Percentiles rank a stretch among this genome's conserved stretches.
Conservation (phyloP, 768 basidiomycete species). For the Mycena metata region DNA sequence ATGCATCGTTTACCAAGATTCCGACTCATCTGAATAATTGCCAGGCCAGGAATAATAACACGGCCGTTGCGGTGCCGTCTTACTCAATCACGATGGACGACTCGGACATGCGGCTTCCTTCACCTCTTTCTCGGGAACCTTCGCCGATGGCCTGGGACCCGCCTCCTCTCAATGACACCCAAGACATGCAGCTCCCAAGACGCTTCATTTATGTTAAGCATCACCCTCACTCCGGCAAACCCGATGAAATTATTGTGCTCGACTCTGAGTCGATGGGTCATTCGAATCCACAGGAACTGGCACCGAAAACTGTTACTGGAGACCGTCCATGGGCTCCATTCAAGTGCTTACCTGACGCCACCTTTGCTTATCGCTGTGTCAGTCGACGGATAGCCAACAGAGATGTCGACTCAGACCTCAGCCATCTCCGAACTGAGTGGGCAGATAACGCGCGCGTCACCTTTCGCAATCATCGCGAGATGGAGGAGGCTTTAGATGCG, state of each 20-base stretch:
- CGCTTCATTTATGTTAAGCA: slow-evolving; percentile 22
- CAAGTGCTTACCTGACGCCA: slow-evolving; percentile 30
- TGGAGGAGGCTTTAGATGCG: slow-evolving; percentile 17
- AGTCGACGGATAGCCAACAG: slow-evolving; percentile 18
- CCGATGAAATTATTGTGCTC: slow-evolving; percentile 18
- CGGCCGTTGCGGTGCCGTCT: slow-evolving; percentile 1
- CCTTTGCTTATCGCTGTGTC: slow-evolving; percentile 36
- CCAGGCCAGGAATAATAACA: neutral
- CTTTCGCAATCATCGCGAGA: slow-evolving; percentile 33
- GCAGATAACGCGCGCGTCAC: slow-evolving; percentile 15
- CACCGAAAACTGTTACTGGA: neutral
- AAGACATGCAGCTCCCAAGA: slow-evolving; percentile 16
- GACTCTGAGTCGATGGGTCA: neutral
- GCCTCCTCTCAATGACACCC: neutral
- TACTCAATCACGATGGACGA: slow-evolving; percentile 9
- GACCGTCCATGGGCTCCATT: slow-evolving; percentile 40
- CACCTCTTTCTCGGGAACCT: slow-evolving; percentile 1
- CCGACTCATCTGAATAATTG: slow-evolving; percentile 6
- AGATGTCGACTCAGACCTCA: slow-evolving; percentile 29
- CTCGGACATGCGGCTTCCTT: neutral
- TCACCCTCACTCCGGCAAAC: slow-evolving; percentile 21
- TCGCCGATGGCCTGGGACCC: slow-evolving; percentile 6
- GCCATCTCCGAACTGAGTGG: slow-evolving; percentile 10
- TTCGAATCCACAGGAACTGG: neutral
- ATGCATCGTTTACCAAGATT: neutral